These are phyloP conservation scores for Pichia insulana DNA, from an alignment of 805 yeast species.

Conservation along the genomic window DNA sequence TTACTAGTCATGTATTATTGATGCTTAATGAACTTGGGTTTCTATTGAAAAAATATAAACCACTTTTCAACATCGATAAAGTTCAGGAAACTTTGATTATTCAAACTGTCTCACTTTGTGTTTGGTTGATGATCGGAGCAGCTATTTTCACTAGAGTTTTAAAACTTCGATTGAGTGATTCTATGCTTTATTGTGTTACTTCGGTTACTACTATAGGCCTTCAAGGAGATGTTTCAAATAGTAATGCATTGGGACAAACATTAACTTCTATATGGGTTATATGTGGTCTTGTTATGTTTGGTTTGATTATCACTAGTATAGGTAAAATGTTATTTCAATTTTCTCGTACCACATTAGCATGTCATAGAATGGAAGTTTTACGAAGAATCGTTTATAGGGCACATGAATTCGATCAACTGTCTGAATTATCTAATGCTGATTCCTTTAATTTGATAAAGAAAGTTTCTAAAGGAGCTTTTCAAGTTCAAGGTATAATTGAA, in stretches of 20 bases:
- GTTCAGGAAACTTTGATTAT: constrained; percentile 69
- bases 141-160: constrained; percentile 43
- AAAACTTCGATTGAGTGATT: constrained; percentile 49
- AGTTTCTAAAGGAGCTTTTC: constrained; percentile 35
- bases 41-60: constrained; percentile 49
- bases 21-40: constrained; percentile 57
- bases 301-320: constrained; percentile 64
- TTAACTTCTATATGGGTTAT: constrained; percentile 56
- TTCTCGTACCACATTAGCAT: constrained; percentile 52
- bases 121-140: constrained; percentile 70
- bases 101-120: constrained; percentile 53
- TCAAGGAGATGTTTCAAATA: constrained; percentile 59
- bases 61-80: constrained; percentile 55
- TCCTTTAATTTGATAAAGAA: constrained; percentile 49
- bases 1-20: constrained; percentile 44
- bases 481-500: constrained; percentile 32
- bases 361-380: constrained; percentile 52
- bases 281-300: constrained; percentile 63
- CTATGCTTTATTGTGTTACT: constrained; percentile 64
- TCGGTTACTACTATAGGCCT: constrained; percentile 73
- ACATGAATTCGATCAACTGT: neutral
- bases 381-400: constrained; percentile 29
- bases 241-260: constrained; percentile 43
- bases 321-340: constrained; percentile 55
- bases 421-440: constrained; percentile 29